Evolutionary conservation across 2,329 filamentous ascomycete species (phyloP).

Genomic region (Penicillium sp.): DNA sequence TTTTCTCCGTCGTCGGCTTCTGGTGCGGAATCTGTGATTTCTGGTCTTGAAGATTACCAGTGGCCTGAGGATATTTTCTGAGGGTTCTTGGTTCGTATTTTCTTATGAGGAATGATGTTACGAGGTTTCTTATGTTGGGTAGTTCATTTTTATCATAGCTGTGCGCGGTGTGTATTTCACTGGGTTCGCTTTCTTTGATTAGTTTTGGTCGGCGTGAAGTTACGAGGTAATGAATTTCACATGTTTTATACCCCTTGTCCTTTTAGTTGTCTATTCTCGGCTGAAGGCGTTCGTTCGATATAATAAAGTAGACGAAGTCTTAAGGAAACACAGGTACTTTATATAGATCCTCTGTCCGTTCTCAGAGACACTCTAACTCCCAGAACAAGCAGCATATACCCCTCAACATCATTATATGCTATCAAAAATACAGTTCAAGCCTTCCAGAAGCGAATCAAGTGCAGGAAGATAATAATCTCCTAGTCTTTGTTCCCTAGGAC

Average conservation of each 20-base stretch:
- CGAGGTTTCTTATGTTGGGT: background rate
- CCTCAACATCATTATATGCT: background rate
- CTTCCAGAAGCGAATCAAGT: too few relatives aligned
- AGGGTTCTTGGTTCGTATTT: conserved; percentile 2
- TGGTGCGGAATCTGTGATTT: conserved; percentile 4
- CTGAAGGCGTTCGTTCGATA: too few relatives aligned
- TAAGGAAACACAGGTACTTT: too few relatives aligned
- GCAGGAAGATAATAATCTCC: too few relatives aligned
- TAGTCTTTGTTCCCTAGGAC: background rate
- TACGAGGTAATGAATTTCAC: conserved; percentile 21
- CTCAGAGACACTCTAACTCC: too few relatives aligned
- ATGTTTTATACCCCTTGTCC: conserved; percentile 19
- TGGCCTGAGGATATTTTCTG: conserved; percentile 48
- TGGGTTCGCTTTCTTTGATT: background rate
- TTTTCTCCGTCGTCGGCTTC: conserved; percentile 7
- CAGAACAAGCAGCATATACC: background rate
- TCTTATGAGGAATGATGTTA: background rate
- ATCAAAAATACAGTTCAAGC: too few relatives aligned
- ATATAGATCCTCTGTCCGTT: too few relatives aligned
- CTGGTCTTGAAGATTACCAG: conserved; percentile 32
- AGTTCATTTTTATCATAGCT: background rate
- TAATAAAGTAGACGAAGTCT: too few relatives aligned
- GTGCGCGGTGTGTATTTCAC: background rate
- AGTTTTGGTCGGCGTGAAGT: conserved; percentile 9
- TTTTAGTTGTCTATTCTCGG: background rate